Conservation (phyloP, 139 green algal species). For the Spirogloea muscicola region DNA sequence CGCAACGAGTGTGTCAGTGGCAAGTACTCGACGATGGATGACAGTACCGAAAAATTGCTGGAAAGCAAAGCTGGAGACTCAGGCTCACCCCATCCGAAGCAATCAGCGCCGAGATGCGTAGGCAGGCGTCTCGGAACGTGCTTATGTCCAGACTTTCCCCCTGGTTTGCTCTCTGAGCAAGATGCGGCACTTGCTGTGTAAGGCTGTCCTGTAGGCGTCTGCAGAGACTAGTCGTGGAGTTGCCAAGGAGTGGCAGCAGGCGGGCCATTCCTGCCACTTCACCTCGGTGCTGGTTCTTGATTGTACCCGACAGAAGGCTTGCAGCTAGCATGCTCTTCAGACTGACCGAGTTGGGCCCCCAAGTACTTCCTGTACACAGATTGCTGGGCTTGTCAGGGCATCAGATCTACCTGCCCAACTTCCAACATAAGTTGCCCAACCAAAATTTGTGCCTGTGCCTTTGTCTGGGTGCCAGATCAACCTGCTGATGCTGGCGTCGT, state of each 20-base stretch:
- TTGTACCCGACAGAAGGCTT: constrained; percentile 21
- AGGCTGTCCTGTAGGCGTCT: background rate
- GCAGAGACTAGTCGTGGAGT: background rate
- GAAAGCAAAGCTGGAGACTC: background rate
- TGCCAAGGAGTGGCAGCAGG: background rate
- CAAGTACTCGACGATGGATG: background rate
- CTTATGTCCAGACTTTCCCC: background rate
- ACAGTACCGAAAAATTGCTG: background rate
- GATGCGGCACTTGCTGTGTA: no score
- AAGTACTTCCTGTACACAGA: background rate
- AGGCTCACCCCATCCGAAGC: constrained; percentile 12
- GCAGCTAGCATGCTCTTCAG: constrained; percentile 4
- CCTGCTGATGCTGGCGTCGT: background rate
- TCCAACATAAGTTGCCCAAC: background rate
- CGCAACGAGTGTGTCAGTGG: background rate
- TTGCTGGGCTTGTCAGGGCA: no score
- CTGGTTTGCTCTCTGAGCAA: background rate
- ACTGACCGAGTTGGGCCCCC: background rate
- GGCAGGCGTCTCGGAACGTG: constrained; percentile 25
- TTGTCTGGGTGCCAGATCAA: background rate
- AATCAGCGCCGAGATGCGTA: constrained; percentile 18
- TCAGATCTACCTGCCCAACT: no score
- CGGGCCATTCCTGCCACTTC: background rate
- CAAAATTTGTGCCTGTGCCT: background rate
- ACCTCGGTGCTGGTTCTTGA: constrained; percentile 4